phyloP scores from a whole-genome alignment of 2,329 filamentous ascomycete species.

The Monascus ruber region DNA sequence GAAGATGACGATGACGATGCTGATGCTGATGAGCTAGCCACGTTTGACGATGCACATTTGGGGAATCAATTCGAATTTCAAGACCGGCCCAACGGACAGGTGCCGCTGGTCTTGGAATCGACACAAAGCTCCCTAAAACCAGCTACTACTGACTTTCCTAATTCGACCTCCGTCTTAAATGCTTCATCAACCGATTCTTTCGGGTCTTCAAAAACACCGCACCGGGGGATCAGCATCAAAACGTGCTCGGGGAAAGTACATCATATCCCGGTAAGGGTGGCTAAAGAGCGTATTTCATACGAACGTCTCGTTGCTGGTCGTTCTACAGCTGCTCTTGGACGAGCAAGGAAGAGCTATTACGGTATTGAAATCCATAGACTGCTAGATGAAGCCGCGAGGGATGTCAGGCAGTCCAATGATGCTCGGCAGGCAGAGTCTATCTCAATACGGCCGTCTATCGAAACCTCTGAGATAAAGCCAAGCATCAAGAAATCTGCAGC shows the following conservation, averaged over 20 bases:
- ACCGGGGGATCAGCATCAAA: conserved; percentile 23
- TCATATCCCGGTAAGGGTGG: conserved; percentile 29
- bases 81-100: conserved; percentile 10
- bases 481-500: conserved; percentile 20
- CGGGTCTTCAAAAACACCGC: conserved; percentile 5
- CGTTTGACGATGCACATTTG: conserved; percentile 18
- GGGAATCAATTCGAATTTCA: conserved; percentile 20
- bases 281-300: conserved; percentile 32
- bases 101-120: conserved; percentile 6
- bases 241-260: conserved; percentile 40
- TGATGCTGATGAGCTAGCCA: conserved; percentile 13
- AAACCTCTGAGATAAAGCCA: conserved; percentile 13
- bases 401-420: conserved; percentile 35
- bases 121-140: conserved; percentile 1
- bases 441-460: conserved; percentile 21
- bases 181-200: conserved; percentile 1
- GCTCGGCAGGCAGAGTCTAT: conserved; percentile 8
- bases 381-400: conserved; percentile 57
- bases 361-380: conserved; percentile 84
- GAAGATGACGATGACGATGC: conserved; percentile 30
- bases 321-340: conserved; percentile 39
- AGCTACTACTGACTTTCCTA: conserved; percentile 1
- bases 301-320: conserved; percentile 44
- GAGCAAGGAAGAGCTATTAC: conserved; percentile 61
- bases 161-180: background rate